Percentiles rank a stretch among this genome's conserved stretches.
These are phyloP conservation scores for Phytophthora pinifolia DNA, from an alignment of 352 stramenopile genomes.

Conservation along the genomic window DNA sequence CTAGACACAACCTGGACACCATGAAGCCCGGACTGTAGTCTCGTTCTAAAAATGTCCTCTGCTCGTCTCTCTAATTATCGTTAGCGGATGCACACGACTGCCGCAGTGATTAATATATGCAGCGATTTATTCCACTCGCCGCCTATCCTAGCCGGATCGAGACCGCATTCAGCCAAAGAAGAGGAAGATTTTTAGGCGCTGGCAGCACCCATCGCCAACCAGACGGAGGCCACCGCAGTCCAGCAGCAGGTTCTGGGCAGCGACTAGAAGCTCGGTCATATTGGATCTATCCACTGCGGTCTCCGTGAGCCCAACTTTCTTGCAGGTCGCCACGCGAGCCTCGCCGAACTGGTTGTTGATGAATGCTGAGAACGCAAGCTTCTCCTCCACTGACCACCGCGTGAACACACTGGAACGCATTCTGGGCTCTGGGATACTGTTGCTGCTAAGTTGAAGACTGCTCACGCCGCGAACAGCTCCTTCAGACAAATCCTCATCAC, in stretches of 20 bases:
- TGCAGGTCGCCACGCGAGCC: slow-evolving; percentile 55
- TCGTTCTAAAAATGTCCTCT: too few relatives aligned
- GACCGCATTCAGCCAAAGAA: slow-evolving; percentile 55
- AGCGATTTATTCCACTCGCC: slow-evolving; percentile 7
- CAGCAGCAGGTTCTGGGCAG: slow-evolving; percentile 67
- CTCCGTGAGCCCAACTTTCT: slow-evolving; percentile 66
- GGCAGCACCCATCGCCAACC: slow-evolving; percentile 47
- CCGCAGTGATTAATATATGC: slow-evolving; percentile 16
- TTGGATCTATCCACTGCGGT: slow-evolving; percentile 49
- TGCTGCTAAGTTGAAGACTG: slow-evolving; percentile 20
- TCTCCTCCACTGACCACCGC: slow-evolving; percentile 51
- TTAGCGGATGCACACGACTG: slow-evolving; percentile 8
- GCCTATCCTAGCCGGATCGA: slow-evolving; percentile 4
- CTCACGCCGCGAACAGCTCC: slow-evolving; percentile 25
- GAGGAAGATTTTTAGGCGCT: slow-evolving; percentile 76
- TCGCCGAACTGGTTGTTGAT: slow-evolving; percentile 65
- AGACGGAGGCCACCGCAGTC: slow-evolving; percentile 49
- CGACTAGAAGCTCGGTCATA: slow-evolving; percentile 48
- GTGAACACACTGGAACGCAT: slow-evolving; percentile 52
- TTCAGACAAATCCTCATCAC: slow-evolving; percentile 22
- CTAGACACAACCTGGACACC: too few relatives aligned
- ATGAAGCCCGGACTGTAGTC: too few relatives aligned
- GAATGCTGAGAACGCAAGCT: slow-evolving; percentile 44
- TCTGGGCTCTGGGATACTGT: slow-evolving; percentile 6
- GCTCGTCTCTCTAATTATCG: too few relatives aligned